Evolutionary conservation across 2,329 filamentous ascomycete species (phyloP), one percentile per base, ranked within the genome.

Genomic region (Colletotrichum sp.): DNA sequence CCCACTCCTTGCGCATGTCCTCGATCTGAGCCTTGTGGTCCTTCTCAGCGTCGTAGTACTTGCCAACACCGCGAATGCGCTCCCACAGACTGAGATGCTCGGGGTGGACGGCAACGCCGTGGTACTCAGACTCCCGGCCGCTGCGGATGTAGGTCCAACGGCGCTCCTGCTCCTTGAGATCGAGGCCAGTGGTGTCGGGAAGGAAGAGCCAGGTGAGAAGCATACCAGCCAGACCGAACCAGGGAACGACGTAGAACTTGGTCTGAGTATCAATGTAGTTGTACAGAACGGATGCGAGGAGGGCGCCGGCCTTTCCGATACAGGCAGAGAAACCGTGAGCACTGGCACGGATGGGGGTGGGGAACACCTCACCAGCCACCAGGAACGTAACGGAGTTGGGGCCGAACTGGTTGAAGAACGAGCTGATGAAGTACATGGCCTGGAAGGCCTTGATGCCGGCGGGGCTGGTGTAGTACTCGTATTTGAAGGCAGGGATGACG

Each of bases 341-440:
- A 21, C 95, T 96, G 79, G 96, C 96, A 81, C 96, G 96, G 80
- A 99, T 93, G 12, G 96, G 95, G 0, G 96, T 98, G 12, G 96
- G 96, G 90, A 95, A 99, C n/a, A 98, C 95, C 85, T 99, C 96
- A 59, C 95, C 96, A 59, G 96, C 96, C 44, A 98, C 95, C 79
- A 99, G 92, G 94, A 99, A 99, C 78, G 96, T 98, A 81, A 98
- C 96, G 63, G 93, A 94, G 90, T 99, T 99, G 86, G 96, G 96
- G 15, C 96, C 96, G 82, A 99, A 99, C 85, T 99, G 96, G 90
- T 98, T 98, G 93, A 99, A 99, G 90, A 99, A 99, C 28, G 95
- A 98, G 9, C 95, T 98, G 80, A 99, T 85, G 88, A 98, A 98
- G 90, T 98, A 98, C 95, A 99, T 98, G 83, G 96, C 93, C 88